Conservation (phyloP, 2,329 filamentous ascomycete species). For the Thielaviopsis musarum region DNA sequence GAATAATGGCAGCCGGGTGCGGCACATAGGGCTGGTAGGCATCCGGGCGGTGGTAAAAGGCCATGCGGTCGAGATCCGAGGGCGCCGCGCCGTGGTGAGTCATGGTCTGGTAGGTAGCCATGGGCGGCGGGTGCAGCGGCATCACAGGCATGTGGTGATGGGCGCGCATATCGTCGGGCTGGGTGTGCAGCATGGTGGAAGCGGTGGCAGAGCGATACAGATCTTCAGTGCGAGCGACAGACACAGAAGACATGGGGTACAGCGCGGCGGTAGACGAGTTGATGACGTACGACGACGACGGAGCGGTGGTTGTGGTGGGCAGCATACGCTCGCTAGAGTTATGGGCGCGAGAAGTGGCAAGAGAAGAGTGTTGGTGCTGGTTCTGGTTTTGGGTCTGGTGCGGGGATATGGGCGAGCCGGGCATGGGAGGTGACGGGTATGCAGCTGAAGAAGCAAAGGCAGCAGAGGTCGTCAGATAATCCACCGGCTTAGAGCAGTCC, state of each 20-base stretch:
- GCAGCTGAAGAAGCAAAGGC: constrained; percentile 38
- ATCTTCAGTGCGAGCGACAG: constrained; percentile 2
- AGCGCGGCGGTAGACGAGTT: not conserved
- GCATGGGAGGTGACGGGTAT: constrained; percentile 61
- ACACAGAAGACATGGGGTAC: constrained; percentile 1
- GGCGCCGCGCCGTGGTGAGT: not conserved
- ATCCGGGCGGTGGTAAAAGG: constrained; percentile 25
- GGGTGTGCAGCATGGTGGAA: constrained; percentile 18
- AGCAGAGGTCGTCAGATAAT: constrained; percentile 16
- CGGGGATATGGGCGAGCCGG: constrained; percentile 37
- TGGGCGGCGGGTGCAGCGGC: constrained; percentile 4
- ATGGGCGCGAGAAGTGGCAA: constrained; percentile 40
- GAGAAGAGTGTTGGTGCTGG: constrained; percentile 18
- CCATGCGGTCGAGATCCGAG: constrained; percentile 20
- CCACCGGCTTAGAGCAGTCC: not conserved
- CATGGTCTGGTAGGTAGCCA: constrained; percentile 6
- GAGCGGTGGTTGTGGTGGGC: constrained; percentile 9
- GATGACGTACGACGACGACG: not conserved
- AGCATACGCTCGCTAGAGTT: constrained; percentile 39
- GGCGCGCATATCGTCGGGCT: constrained; percentile 19
- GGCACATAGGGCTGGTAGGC: constrained; percentile 14
- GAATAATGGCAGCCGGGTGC: constrained; percentile 7
- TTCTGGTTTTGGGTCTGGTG: not conserved
- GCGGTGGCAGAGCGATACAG: constrained; percentile 14
- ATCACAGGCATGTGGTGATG: constrained; percentile 6